phyloP scores from a whole-genome alignment of 345 rosid genomes.

The Eutrema yunnanense region DNA sequence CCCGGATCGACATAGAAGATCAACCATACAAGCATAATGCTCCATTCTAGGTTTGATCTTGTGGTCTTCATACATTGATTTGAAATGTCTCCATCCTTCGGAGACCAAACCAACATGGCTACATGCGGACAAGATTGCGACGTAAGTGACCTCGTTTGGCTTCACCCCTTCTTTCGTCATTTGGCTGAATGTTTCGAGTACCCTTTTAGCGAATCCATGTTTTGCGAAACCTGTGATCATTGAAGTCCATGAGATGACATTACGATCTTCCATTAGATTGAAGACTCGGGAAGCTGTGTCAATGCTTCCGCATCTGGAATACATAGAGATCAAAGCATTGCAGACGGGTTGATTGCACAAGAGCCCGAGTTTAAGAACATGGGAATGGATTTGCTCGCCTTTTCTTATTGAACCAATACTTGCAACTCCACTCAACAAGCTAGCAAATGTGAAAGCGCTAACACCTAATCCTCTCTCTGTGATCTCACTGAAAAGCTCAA shows the following conservation, averaged over 20 bases:
- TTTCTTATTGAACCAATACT: conserved; percentile 49
- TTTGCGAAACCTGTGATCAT: conserved; percentile 74
- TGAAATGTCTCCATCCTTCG: conserved; percentile 56
- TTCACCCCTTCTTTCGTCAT: conserved; percentile 41
- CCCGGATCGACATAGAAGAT: conserved; percentile 61
- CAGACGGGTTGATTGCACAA: conserved; percentile 32
- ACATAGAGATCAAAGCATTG: conserved; percentile 72
- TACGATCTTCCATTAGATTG: conserved; percentile 35
- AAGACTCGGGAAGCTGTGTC: conserved; percentile 58
- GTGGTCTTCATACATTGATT: conserved; percentile 51
- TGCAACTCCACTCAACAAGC: conserved; percentile 64
- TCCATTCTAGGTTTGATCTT: conserved; percentile 62
- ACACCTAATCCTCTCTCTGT: conserved; percentile 34
- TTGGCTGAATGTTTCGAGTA: conserved; percentile 47
- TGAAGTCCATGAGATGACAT: conserved; percentile 71
- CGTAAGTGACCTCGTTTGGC: conserved; percentile 61
- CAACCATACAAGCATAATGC: conserved; percentile 82
- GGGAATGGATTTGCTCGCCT: conserved; percentile 67
- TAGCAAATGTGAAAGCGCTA: conserved; percentile 58
- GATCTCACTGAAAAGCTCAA: conserved; percentile 39
- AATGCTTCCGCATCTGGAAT: conserved; percentile 62
- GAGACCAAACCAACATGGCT: conserved; percentile 73
- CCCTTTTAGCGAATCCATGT: conserved; percentile 54
- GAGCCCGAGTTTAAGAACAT: conserved; percentile 49
- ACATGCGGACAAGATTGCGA: conserved; percentile 66